Evolutionary conservation across 2,329 filamentous ascomycete genomes (phyloP), one percentile per base, ranked within the genome.

Genomic region (Xylaria multiplex): DNA sequence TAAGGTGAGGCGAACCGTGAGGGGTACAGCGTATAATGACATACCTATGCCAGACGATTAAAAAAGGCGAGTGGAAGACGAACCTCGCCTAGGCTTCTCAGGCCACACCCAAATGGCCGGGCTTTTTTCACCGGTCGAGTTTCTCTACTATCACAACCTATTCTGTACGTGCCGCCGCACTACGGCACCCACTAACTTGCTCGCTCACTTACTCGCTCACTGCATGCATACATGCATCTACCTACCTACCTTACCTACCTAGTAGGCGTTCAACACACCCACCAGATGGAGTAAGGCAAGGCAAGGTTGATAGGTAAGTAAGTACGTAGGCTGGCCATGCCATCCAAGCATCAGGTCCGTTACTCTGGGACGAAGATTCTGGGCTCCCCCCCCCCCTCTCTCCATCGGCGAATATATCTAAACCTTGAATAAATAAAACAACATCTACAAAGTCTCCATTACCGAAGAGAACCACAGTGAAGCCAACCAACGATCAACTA

Each of bases 1-100:
- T 9, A 53, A 48, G 43, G 55, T 42, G 50, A 65, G 50, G 35
- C 19, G 35, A 52, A 40, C 9, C 9, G 30, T 49, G 43, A 48
- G 22, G 50, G 27, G 42, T 16, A 40, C 43, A 49, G 30, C 59
- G 42, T 56, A 40, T 11, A 40, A 8, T 14, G 9, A 40, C 11
- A 40, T 14, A 32, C 22, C 9, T 14, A 11, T n/a, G 32, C 43
- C 43, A 48, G 43, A 22, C 27, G 35, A 22, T 9, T 7, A 40
- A 14, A 46, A 55, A 32, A 49, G 30, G 43, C 55, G 14, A 56
- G 24, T 48, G 9, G 32, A 27, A 30, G 8, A n/a, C 16, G 13
- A 22, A 53, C n/a, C 16, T n/a, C 16, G 30, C 50, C 13, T 40
- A 40, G 5, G 37, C 13, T 40, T 5, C 11, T 40, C 37, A 14